phyloP scores from a whole-genome alignment of 2,329 filamentous ascomycete genomes.

The Mycosphaerelloides madeirae region DNA sequence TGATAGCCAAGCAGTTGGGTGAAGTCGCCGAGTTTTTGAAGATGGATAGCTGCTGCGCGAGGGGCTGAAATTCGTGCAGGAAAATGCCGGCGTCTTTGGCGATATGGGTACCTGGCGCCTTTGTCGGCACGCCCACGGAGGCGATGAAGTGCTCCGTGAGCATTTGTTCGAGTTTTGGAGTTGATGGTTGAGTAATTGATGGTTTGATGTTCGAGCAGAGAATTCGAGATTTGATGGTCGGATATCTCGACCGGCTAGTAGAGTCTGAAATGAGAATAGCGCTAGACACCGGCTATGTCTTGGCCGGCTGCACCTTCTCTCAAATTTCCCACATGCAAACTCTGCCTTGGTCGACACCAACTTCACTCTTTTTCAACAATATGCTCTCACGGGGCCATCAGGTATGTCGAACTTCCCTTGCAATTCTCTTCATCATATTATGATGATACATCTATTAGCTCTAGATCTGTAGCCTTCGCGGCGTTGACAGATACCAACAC shows the following conservation, averaged over 20 bases:
- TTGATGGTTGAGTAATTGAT: background rate
- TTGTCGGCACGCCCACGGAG: slow-evolving; percentile 42
- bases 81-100: slow-evolving; percentile 82
- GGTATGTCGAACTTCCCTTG: background rate
- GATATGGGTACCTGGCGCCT: slow-evolving; percentile 44
- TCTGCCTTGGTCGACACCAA: too few relatives aligned
- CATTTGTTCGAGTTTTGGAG: slow-evolving; percentile 32
- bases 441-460: slow-evolving; percentile 3
- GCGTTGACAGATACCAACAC: slow-evolving; percentile 1
- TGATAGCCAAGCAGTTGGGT: slow-evolving; percentile 73
- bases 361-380: background rate
- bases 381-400: background rate
- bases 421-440: background rate
- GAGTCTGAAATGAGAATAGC: background rate
- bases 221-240: background rate
- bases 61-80: slow-evolving; percentile 73
- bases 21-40: slow-evolving; percentile 92
- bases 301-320: background rate
- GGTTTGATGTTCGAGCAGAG: background rate
- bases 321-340: background rate
- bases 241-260: background rate
- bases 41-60: slow-evolving; percentile 65
- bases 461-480: slow-evolving; percentile 10
- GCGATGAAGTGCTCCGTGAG: slow-evolving; percentile 49
- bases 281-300: background rate